A percentile compares a stretch with the other conserved stretches of the same genome.
Evolutionary conservation across 2,329 filamentous ascomycete genomes (phyloP).

Genomic region (Torrubiella hemipterigena): DNA sequence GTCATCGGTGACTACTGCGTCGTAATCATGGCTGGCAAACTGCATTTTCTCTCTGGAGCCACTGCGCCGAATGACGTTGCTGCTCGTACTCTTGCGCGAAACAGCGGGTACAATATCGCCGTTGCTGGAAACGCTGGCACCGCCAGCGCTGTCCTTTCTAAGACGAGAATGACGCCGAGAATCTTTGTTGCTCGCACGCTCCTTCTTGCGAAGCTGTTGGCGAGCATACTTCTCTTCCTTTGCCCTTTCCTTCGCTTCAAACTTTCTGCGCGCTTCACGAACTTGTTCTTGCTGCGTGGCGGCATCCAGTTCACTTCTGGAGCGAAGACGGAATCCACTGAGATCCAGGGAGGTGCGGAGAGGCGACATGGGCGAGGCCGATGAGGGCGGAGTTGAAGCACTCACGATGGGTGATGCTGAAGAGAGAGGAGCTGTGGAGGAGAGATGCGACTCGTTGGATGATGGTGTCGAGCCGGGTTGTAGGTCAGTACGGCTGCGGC

Average conservation of each 20-base stretch:
- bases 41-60: slow-evolving; percentile 24
- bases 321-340: slow-evolving; percentile 45
- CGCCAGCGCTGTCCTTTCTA: slow-evolving; percentile 26
- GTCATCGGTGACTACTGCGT: slow-evolving; percentile 8
- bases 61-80: slow-evolving; percentile 8
- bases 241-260: slow-evolving; percentile 46
- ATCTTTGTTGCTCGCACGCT: slow-evolving; percentile 46
- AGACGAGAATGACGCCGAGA: slow-evolving; percentile 33
- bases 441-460: slow-evolving; percentile 22
- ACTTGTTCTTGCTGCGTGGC: slow-evolving; percentile 43
- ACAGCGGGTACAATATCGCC: slow-evolving; percentile 17
- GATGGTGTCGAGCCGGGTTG: slow-evolving; percentile 16
- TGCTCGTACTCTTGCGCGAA: slow-evolving; percentile 13
- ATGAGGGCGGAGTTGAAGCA: slow-evolving; percentile 14
- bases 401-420: slow-evolving; percentile 13
- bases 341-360: slow-evolving; percentile 47
- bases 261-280: slow-evolving; percentile 48
- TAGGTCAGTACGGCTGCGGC: slow-evolving; percentile 36
- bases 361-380: slow-evolving; percentile 31
- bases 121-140: slow-evolving; percentile 17
- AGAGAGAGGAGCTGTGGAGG: slow-evolving; percentile 14
- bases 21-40: slow-evolving; percentile 21
- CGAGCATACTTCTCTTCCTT: slow-evolving; percentile 53
- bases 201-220: slow-evolving; percentile 44
- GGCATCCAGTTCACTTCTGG: slow-evolving; percentile 47